Evolutionary conservation across 108 stramenopile genomes (phyloP), one percentile per base, ranked within the genome.

Genomic region (Pinguiococcus pyrenoidosus): DNA sequence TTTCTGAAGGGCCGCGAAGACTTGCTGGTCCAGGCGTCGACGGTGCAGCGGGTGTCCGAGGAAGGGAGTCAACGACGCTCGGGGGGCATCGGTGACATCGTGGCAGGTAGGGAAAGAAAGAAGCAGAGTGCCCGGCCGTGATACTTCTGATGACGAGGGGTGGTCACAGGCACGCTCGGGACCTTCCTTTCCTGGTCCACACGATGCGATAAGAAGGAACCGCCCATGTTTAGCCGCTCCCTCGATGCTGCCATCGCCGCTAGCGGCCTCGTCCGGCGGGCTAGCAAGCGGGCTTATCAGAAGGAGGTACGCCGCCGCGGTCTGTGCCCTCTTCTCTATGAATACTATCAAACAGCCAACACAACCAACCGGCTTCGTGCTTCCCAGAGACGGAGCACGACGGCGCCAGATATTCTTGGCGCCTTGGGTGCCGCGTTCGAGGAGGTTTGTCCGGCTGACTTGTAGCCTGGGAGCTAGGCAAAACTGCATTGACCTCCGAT

Each of bases 11-110:
- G 81, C 27, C 40, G 44, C 27, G 44, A 46, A 3, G 81, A 82
- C 48, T 17, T 77, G 9, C 34, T 75, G 1, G 32, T 43, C 9
- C 36, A 73, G 29, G 72, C 69, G 10, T 5, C 17, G 30, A 16
- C 22, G 22, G 41, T 33, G 22, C 38, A 85, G 50, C 28, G 51
- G 7, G 83, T 85, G 56, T 52, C 51, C 14, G 85, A 89, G 57
- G 49, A 71, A 29, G 87, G 89, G 0, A 84, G 87, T 2, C 63
- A 75, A 48, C 84, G 91, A 57, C 77, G 96, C 37, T 90, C 89
- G 29, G 96, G 96, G 37, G 96, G 96, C 12, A 77, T 93, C 41
- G 96, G 96, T 8, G 96, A 98, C 63, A 68, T 98, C 12, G 62
- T 98, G 49, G 73, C 89, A 10, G 68, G 68, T 1, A 32, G n/a